Evolutionary conservation across 495 filamentous ascomycete species (phyloP).

Genomic region (Penicillium argentinense): DNA sequence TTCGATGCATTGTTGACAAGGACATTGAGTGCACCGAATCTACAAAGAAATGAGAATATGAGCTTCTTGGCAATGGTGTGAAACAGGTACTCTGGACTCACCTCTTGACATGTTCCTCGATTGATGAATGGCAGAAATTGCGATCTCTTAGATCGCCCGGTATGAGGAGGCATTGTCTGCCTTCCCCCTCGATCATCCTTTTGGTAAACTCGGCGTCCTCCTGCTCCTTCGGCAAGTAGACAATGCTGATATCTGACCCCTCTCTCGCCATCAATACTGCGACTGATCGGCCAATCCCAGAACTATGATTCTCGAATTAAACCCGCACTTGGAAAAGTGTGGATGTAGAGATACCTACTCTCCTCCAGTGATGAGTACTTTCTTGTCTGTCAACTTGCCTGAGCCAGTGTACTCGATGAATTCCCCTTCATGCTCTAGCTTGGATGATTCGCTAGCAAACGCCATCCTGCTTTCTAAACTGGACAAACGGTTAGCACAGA

Average conservation of each 20-base stretch:
- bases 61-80: not conserved
- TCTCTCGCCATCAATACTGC: slow-evolving; percentile 56
- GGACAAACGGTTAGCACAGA: not conserved
- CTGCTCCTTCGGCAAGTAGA: slow-evolving; percentile 52
- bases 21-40: slow-evolving; percentile 51
- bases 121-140: slow-evolving; percentile 43
- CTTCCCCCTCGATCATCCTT: slow-evolving; percentile 46
- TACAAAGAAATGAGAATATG: slow-evolving; percentile 7
- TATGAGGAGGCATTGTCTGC: slow-evolving; percentile 45
- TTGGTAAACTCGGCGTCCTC: slow-evolving; percentile 53
- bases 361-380: slow-evolving; percentile 53
- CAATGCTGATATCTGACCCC: slow-evolving; percentile 52
- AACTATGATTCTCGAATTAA: slow-evolving; percentile 22
- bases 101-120: slow-evolving; percentile 53
- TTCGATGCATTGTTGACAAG: slow-evolving; percentile 64
- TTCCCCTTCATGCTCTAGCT: slow-evolving; percentile 21
- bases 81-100: slow-evolving; percentile 9
- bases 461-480: slow-evolving; percentile 27
- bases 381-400: slow-evolving; percentile 48
- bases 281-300: slow-evolving; percentile 52
- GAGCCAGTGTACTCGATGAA: slow-evolving; percentile 44
- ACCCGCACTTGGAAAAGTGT: not conserved
- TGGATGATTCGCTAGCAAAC: slow-evolving; percentile 26
- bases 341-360: slow-evolving; percentile 35
- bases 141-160: slow-evolving; percentile 49